A percentile compares a stretch with the other conserved stretches of the same genome.
Evolutionary conservation across 345 rosid species (phyloP).

Genomic region (Pugionium dolabratum): DNA sequence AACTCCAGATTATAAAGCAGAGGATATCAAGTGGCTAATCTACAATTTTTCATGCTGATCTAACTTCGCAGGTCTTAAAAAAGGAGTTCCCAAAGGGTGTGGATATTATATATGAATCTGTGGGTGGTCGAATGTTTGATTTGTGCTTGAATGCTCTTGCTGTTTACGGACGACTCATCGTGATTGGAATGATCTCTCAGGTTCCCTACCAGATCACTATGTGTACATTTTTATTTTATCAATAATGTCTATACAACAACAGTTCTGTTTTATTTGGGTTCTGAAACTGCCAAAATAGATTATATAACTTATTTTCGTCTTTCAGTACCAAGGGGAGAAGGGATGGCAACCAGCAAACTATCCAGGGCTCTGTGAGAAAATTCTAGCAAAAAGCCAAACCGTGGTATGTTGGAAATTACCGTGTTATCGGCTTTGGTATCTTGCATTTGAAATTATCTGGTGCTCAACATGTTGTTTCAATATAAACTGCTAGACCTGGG

Average conservation of each 20-base stretch:
- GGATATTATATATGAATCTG: conserved; percentile 88
- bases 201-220: conserved; percentile 41
- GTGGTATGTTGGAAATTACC: conserved; percentile 63
- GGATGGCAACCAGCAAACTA: conserved; percentile 91
- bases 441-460: too few species aligned
- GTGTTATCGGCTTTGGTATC: background rate
- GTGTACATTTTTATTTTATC: background rate
- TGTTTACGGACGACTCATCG: conserved; percentile 73
- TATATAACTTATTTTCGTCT: conserved; percentile 24
- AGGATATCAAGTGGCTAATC: conserved; percentile 54
- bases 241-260: background rate
- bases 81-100: conserved; percentile 84
- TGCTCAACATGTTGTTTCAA: conserved; percentile 11
- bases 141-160: conserved; percentile 86
- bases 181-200: conserved; percentile 99
- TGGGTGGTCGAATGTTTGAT: conserved; percentile 92
- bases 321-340: conserved; percentile 86
- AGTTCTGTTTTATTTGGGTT: background rate
- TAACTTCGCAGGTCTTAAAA: conserved; percentile 62
- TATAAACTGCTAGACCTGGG: background rate
- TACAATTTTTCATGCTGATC: background rate
- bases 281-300: background rate
- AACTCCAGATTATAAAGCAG: conserved; percentile 63
- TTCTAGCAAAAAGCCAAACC: conserved; percentile 89
- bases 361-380: conserved; percentile 87